Evolutionary conservation across 257 asterid genomes (phyloP), one percentile per base, ranked within the genome.

Genomic region (Orobanche coerulescens): DNA sequence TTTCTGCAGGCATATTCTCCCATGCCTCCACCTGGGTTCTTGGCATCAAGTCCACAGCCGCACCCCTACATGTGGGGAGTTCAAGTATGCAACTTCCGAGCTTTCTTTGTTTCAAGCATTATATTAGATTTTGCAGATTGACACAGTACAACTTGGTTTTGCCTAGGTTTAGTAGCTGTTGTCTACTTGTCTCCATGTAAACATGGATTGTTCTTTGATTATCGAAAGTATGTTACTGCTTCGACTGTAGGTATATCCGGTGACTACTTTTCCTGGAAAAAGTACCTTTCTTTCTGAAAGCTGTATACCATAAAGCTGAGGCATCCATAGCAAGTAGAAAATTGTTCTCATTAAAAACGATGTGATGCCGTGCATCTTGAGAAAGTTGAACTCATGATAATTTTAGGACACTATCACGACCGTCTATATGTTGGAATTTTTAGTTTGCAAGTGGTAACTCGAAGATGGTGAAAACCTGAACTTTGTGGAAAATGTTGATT

Each of bases 51-150:
- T 71, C 95, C 97, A 58, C 96, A 91, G 74, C 76, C 88, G 2
- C 96, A 91, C 76, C 96, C 95, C 37, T 87, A 91, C 61, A 87
- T 91, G 97, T 91, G 97, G 97, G 96, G 97, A 69, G 94, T 90
- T 73, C 97, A 91, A 90, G 97, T 88, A 68, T 33, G 50, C 52
- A 53, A 5, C n/a, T 66, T 71, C 39, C 54, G 24, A 2, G 8
- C 12, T 48, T 61, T 1, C 26, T 48, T 22, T 26, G 56, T 52
- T 7, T 36, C 30, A 8, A 24, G 31, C 37, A 46, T 61, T 43
- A 42, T 44, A 34, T 36, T 0, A 20, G 13, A 18, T 4, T 18
- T 15, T 13, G 10, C 15, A 30, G 36, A 30, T 30, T 30, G 36
- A 30, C 36, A 7, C 36, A 2, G 36, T 30, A 7, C 36, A 30